Percentiles rank a stretch among this genome's conserved stretches.
These are phyloP conservation scores for Chytriomyces hyalinus DNA, from an alignment of 192 early-diverging fungal species.

Conservation along the genomic window DNA sequence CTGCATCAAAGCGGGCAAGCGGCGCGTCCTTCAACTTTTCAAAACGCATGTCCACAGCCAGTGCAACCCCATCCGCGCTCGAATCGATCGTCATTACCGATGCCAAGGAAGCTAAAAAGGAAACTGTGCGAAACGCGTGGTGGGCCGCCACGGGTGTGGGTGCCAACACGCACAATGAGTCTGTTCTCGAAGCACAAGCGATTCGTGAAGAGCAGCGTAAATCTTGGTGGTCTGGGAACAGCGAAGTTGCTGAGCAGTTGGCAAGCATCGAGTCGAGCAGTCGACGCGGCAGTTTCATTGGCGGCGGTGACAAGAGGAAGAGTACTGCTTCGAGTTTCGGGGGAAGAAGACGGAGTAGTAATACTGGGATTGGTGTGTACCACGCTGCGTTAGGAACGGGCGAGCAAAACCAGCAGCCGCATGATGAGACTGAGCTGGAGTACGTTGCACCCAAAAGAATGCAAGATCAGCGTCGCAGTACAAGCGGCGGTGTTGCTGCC, in stretches of 20 bases:
- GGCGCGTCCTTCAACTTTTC: background rate
- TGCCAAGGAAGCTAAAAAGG: conserved; percentile 16
- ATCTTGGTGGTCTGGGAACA: conserved; percentile 3
- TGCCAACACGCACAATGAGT: background rate
- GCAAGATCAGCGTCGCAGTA: background rate
- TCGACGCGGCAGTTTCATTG: conserved; percentile 11
- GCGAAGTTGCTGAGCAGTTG: background rate
- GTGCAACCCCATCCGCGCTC: background rate
- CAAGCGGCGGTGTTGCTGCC: background rate
- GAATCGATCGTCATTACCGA: background rate
- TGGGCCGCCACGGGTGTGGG: conserved; percentile 27
- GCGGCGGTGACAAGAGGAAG: conserved; percentile 11
- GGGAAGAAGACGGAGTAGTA: conserved; percentile 15
- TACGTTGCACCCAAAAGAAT: conserved; percentile 13
- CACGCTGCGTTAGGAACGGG: background rate
- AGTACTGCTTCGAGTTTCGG: conserved; percentile 7
- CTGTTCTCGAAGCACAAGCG: conserved; percentile 8
- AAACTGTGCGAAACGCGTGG: conserved; percentile 17
- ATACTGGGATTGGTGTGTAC: background rate
- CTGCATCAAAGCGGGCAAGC: background rate
- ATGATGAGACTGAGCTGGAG: conserved; percentile 6
- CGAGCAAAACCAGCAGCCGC: background rate
- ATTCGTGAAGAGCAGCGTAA: background rate
- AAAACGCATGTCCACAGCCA: conserved; percentile 16
- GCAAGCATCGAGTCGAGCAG: background rate